Base-by-base conservation (phyloP, 495 filamentous ascomycete genomes). In the Penicillium coprophilum region DNA sequence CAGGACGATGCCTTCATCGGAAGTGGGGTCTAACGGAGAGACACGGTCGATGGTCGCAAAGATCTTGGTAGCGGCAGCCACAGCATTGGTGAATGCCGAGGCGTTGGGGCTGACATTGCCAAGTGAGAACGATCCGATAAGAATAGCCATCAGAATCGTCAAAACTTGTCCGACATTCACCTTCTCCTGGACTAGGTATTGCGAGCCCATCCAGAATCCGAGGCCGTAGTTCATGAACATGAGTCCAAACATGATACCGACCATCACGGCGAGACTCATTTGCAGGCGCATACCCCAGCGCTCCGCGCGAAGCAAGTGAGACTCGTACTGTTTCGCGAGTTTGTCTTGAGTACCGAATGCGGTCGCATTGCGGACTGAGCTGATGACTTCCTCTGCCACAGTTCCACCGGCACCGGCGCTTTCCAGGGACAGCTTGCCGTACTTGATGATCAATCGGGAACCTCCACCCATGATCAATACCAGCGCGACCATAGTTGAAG, bases 261-360 rank as follows among this genome's bases (percentile, higher is more conserved):
- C 76, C 89, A 97, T 91, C 21, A 86, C 56, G 20, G 83, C 88
- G 30, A 93, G 67, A 3, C 81, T 74, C 38, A 80, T 71, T 67
- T 95, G 89, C 60, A 85, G 78, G 71, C 86, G 92, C 71, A 82
- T 82, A 12, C 93, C 93, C 73, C 82, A 92, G 61, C 74, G 82
- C 66, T 95, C 85, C 24, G 91, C 94, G 34, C 80, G 74, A 48
- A 63, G 71, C 34, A 98, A 75, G 66, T 94, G 87, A 0, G 47
- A 68, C 58, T 95, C 89, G 67, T 97, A 97, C 74, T 93, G 86
- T 59, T 79, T 80, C 17, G 91, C 89, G 23, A 98, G 80, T 63
- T 92, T 90, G 47, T 91, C 86, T 71, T 98, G 92, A 0, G 92
- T 96, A 56, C 87, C 88, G 63, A 97, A 98, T 9, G 94, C 94